These are phyloP conservation scores for Aspergillus udagawae DNA, from an alignment of 2,329 filamentous ascomycete genomes.

Conservation along the genomic window DNA sequence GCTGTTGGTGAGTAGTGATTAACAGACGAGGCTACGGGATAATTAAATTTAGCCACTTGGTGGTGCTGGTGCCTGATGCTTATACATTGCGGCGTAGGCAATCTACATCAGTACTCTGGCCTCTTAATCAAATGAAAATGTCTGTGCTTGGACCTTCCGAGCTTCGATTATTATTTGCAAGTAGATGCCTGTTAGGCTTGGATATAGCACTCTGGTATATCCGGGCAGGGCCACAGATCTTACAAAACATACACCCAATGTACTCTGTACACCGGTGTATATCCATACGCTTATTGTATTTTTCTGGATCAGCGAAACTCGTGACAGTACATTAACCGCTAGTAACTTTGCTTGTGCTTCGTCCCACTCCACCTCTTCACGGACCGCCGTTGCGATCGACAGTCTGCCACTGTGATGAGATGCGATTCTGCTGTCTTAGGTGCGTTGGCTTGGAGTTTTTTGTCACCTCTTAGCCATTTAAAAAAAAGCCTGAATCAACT, in stretches of 20 bases:
- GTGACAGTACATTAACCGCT: not conserved
- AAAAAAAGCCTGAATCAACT: not conserved
- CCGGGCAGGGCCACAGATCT: no score
- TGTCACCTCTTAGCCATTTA: not conserved
- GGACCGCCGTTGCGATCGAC: constrained; percentile 17
- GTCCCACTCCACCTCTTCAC: constrained; percentile 1
- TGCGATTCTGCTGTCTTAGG: constrained; percentile 10
- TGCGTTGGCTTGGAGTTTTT: not conserved
- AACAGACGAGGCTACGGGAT: not conserved
- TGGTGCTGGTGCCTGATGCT: not conserved
- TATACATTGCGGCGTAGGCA: not conserved
- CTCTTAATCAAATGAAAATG: not conserved
- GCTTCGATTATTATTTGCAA: not conserved
- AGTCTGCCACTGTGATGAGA: constrained; percentile 9
- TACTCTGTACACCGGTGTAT: not conserved
- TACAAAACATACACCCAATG: not conserved
- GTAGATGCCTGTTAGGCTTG: no score
- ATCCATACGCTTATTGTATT: not conserved
- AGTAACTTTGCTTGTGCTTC: not conserved
- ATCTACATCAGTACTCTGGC: not conserved
- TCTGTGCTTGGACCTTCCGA: not conserved
- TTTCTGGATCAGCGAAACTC: no score
- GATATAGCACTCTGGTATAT: not conserved
- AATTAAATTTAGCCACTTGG: not conserved
- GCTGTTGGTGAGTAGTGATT: not conserved